Evolutionary conservation across 2,329 filamentous ascomycete genomes (phyloP), one percentile per base, ranked within the genome.

Genomic region (Aciculosporium take): DNA sequence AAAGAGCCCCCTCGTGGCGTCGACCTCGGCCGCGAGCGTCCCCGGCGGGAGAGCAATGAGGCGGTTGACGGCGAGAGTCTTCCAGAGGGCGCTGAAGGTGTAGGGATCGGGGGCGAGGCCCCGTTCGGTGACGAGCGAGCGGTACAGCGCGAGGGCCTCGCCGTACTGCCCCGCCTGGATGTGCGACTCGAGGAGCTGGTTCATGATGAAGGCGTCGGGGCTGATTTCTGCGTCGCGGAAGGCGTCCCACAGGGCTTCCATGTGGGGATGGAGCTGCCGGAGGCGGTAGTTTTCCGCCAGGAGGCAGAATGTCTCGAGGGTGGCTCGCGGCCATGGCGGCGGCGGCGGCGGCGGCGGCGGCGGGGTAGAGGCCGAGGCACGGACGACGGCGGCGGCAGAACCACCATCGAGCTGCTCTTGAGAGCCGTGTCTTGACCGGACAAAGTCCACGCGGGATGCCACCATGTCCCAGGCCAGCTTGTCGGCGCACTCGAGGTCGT

Each of bases 391-490:
- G n/a, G n/a, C n/a, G n/a, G n/a, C n/a, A n/a, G n/a, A n/a, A n/a
- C n/a, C n/a, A n/a, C n/a, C n/a, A n/a, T n/a, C n/a, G n/a, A n/a
- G n/a, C n/a, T n/a, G n/a, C n/a, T 21, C 36, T 8, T 39, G 39
- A 2, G 44, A 37, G 32, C 61, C 54, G 6, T 9, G 18, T 52
- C 69, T 66, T 33, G 62, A 56, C 48, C 67, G 63, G n/a, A 84
- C 73, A 51, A 78, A 74, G 25, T 75, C 66, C 36, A 85, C 66
- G 24, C 83, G 75, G 24, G 74, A 64, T 39, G 76, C 68, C 46
- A 91, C 78, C 84, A 91, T 89, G 41, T 72, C 66, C 82, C 82
- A 87, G 3, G 74, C 84, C 40, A 86, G 65, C 29, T 66, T 59
- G 51, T 87, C 81, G 2, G 81, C 84, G 51, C 72, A 73, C 38